Percentiles rank a stretch among this genome's conserved stretches.
Evolutionary conservation across 495 filamentous ascomycete species (phyloP).

Genomic region (Xylaria acuta): DNA sequence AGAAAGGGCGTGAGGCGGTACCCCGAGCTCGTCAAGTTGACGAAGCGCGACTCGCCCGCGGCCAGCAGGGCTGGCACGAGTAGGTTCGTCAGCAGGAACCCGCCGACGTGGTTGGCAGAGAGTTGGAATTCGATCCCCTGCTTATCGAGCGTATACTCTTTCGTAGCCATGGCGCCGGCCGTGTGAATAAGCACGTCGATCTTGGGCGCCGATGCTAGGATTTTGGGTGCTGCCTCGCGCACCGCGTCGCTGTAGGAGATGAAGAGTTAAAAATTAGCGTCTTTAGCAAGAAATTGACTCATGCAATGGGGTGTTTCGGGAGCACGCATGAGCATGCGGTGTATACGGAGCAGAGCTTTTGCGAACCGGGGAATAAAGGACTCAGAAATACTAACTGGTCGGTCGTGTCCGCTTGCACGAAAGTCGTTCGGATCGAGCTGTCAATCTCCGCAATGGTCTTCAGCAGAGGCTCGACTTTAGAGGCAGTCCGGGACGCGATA

Average conservation of each 20-base stretch:
- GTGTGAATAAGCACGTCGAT: slow-evolving; percentile 75
- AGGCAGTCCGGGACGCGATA: slow-evolving; percentile 48
- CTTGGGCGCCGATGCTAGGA: slow-evolving; percentile 50
- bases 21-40: slow-evolving; percentile 50
- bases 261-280: background rate
- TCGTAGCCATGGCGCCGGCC: slow-evolving; percentile 67
- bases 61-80: slow-evolving; percentile 55
- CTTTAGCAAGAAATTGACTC: background rate
- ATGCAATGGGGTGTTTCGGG: background rate
- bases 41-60: slow-evolving; percentile 39
- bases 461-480: slow-evolving; percentile 49
- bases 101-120: slow-evolving; percentile 64
- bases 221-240: slow-evolving; percentile 54
- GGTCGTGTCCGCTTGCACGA: slow-evolving; percentile 55
- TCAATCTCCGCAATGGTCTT: slow-evolving; percentile 49
- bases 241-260: slow-evolving; percentile 43
- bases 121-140: slow-evolving; percentile 65
- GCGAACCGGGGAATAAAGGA: background rate
- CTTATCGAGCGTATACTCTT: slow-evolving; percentile 47
- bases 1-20: slow-evolving; percentile 51
- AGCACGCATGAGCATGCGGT: background rate
- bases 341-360: background rate
- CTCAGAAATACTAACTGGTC: slow-evolving; percentile 34
- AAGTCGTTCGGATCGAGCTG: slow-evolving; percentile 44
- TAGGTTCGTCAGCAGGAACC: slow-evolving; percentile 64